Base-by-base conservation (phyloP, 805 yeast species). In the Saccharomycopsis sp. region DNA sequence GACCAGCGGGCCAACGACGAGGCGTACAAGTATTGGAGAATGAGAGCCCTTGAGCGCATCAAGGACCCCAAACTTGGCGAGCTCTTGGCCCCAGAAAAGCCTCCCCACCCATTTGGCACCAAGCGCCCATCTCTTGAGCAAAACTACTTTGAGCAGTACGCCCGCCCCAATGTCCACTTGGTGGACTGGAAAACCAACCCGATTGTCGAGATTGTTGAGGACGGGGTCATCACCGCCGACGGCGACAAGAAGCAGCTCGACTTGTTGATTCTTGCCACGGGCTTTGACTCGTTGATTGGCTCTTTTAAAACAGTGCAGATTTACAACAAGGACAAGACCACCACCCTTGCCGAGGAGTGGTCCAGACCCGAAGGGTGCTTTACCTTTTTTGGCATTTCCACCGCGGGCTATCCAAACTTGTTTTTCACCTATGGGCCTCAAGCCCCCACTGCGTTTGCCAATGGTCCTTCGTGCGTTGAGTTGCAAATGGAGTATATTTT, bases 391-490 rank as follows among this genome's bases (percentile, higher is more conserved):
- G 60, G 61, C 5, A 29, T 53, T 22, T 26, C 55, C 4, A 40
- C 51, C 26, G 25, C 39, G 25, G 58, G 54, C 7, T 56, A 45
- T 39, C 60, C 62, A 17, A 58, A 58, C 46, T 38, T 58, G 53
- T 57, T 52, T 39, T 53, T 47, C 42, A 39, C 53, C 16, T 59
- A 58, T 39, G 62, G 62, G 8, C 61, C 61, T 4, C 58, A 55
- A 26, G 57, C 52, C 3, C 61, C 62, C 12, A 56, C 59, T 26
- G 52, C 57, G 5, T 54, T 57, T 41, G 42, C 49, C 19, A 57
- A 58, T 42, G 62, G 60, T 6, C 61, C 62, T 21, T 45, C 55
- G 12, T 49, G 56, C 38, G 37, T 42, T 33, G 55, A 53, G 31
- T 30, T 56, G 13, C 60, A 58, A 40, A 48, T 47, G 5, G 46